Conservation (phyloP, 805 yeast species). For the Starmerella lactis-condensi region DNA sequence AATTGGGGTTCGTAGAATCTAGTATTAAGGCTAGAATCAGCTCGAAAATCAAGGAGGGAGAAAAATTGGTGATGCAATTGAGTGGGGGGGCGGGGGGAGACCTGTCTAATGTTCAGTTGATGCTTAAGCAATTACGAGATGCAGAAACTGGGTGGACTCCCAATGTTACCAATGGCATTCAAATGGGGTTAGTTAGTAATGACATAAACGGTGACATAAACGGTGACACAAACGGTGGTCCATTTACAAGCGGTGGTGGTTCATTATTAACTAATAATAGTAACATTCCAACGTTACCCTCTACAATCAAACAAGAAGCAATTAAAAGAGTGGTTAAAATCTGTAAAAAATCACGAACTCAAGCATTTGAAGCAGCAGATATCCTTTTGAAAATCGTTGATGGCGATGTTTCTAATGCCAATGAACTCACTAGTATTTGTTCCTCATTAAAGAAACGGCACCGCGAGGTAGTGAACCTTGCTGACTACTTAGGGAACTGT, state of each 20-base stretch:
- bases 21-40: slow-evolving; percentile 10
- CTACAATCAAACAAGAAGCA: slow-evolving; percentile 18
- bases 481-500: no score
- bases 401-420: no score
- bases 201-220: no score
- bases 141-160: slow-evolving; percentile 10
- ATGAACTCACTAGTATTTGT: no score
- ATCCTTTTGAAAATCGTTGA: no score
- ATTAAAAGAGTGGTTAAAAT: slow-evolving; percentile 20
- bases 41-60: slow-evolving; percentile 5
- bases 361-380: slow-evolving; percentile 51
- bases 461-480: no score
- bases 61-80: slow-evolving; percentile 8
- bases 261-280: slow-evolving; percentile 11
- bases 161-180: slow-evolving; percentile 8
- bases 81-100: slow-evolving; percentile 7
- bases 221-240: no score
- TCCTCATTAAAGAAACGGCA: no score
- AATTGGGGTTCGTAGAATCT: slow-evolving; percentile 16
- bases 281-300: slow-evolving; percentile 9
- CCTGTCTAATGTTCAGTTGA: slow-evolving; percentile 10
- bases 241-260: no score
- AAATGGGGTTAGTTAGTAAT: slow-evolving; percentile 3
- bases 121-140: no score
- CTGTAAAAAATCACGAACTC: slow-evolving; percentile 16